Evolutionary conservation across 495 filamentous ascomycete genomes (phyloP), one percentile per base, ranked within the genome.

Genomic region (Aspergillus bridgeri): DNA sequence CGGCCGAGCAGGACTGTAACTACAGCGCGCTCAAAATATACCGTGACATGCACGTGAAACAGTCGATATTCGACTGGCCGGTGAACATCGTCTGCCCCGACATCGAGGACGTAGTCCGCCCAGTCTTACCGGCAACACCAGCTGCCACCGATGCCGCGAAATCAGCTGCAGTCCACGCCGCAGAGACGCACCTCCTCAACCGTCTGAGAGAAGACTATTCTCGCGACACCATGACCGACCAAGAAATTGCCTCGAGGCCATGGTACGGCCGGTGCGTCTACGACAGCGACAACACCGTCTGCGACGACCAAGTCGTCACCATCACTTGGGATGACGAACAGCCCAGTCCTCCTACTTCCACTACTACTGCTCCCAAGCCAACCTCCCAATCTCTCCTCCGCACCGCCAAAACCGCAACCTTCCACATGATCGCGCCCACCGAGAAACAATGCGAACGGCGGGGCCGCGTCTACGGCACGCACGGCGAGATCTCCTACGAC

Each of bases 251-350:
- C 51, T 54, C 72, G 9, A 74, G 83, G 19, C 86, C 87, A 18
- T 96, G 91, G 92, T 97, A 90, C 64, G 94, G 94, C 1, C 84
- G 92, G 27, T 98, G 95, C 67, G 94, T 98, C 8, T 98, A 86
- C 71, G 94, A 96, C 69, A 79, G 86, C 17, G 90, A 92, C 68
- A 98, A 97, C 65, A 85, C 91, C 64, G 94, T 79, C 21, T 90
- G 87, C 66, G 94, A 98, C 68, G 90, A 96, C 64, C 93, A 98
- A 68, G 74, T 86, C 24, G 94, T 98, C 8, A 92, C 86, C 0
- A 83, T 97, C 21, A 82, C 79, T 2, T 98, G 94, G 92, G 86
- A 91, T 42, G 71, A 75, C 49, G 65, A 74, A 21, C 0, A 1
- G 46, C 43, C 42, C 27, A n/a, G n/a, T n/a, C 21, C 23, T 22